Evolutionary conservation across 495 filamentous ascomycete species (phyloP), one percentile per base, ranked within the genome.

Genomic region (Penicillium paxilli): DNA sequence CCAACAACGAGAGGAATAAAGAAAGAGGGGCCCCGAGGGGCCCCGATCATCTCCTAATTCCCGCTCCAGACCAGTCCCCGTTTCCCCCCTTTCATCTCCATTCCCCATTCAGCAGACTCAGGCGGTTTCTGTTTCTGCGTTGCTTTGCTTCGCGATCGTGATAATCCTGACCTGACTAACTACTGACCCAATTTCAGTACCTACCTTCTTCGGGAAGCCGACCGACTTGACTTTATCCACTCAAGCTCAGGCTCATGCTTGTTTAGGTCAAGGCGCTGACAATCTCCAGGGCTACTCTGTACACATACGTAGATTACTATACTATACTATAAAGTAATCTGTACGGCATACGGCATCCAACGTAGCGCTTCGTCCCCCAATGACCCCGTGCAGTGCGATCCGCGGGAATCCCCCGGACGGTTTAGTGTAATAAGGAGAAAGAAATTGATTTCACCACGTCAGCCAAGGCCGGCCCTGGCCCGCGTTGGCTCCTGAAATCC

Each of bases 341-440:
- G 26, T 38, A 38, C n/a, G 35, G 16, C 7, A n/a, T 5, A 58
- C 54, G 35, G 23, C 32, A 49, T 54, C 45, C 23, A 52, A 44
- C 42, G 14, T 40, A 37, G 42, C 64, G 62, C 64, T 64, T 57
- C 60, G 62, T 62, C 65, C 63, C 46, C 67, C 52, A 32, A 51
- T 50, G 66, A 57, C 62, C 58, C 70, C 67, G 68, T 73, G 70
- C 70, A 56, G 57, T 25, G 59, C 35, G 35, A 38, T 38, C 70
- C 61, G 71, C 69, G 71, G 71, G 67, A 72, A 69, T 68, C 62
- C 69, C 68, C n/a, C n/a, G n/a, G n/a, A n/a, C n/a, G n/a, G n/a
- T n/a, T n/a, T n/a, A n/a, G n/a, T n/a, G n/a, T n/a, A n/a, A n/a
- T n/a, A n/a, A n/a, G n/a, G n/a, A n/a, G n/a, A n/a, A n/a, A n/a